Conservation (phyloP, 805 yeast genomes). For the Wickerhamiella spandovensis region DNA sequence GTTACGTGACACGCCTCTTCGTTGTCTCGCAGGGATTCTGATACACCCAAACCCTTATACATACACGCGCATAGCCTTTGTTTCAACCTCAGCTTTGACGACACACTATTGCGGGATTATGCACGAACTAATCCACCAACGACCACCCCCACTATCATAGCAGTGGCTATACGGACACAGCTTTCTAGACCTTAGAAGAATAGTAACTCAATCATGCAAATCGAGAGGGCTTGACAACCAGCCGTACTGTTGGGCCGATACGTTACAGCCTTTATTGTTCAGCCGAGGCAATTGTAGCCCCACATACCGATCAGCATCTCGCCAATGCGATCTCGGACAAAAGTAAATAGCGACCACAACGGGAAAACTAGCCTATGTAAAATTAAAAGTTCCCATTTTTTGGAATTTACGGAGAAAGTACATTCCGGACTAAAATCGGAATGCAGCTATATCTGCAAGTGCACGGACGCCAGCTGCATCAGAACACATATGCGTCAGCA, state of each 20-base stretch:
- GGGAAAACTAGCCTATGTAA: too few species aligned
- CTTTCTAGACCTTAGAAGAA: too few species aligned
- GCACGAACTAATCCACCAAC: neutral
- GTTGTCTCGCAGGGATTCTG: neutral
- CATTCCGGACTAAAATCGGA: neutral
- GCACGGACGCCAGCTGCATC: neutral
- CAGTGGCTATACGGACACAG: too few species aligned
- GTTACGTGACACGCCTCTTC: neutral
- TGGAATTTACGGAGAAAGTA: neutral
- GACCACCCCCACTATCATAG: too few species aligned
- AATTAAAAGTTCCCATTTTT: neutral
- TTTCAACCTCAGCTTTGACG: neutral
- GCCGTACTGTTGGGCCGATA: too few species aligned
- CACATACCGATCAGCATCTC: too few species aligned
- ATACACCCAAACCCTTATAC: neutral
- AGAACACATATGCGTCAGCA: neutral
- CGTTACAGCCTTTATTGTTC: too few species aligned
- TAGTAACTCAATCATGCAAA: too few species aligned
- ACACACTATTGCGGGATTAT: neutral
- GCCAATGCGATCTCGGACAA: too few species aligned
- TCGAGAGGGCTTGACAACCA: too few species aligned
- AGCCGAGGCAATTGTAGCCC: too few species aligned
- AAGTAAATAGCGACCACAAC: too few species aligned
- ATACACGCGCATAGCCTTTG: neutral
- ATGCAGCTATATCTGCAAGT: neutral